Base-by-base conservation (phyloP, 1,139 yeast genomes). In the Zygoascus hellenicus region DNA sequence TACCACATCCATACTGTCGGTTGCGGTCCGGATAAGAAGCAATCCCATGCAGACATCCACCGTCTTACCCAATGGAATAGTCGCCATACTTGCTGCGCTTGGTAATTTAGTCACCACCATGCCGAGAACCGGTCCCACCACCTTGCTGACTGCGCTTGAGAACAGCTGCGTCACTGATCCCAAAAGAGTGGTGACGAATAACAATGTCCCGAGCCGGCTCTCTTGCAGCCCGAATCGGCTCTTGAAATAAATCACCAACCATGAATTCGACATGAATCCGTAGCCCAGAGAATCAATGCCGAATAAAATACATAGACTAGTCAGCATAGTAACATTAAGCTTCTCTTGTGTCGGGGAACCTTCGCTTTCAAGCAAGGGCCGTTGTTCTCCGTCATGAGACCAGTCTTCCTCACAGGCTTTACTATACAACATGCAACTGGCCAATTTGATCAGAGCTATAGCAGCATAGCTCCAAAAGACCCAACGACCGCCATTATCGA, bases 1-100 rank as follows among this genome's bases (percentile, higher is more conserved):
- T 1, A 88, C 94, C 28, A 88, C 96, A 61, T 89, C 97, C 92
- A 88, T 87, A 0, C 89, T 77, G 2, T 81, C 72, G 1, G 89
- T 73, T 1, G 78, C 66, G 47, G 77, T 75, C 49, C 83, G 73
- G 14, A 75, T 60, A 16, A 80, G 52, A 34, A 80, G 63, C 11
- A 67, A 54, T 1, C 58, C 51, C 57, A 72, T 59, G 0, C 74
- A 71, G 4, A 57, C 48, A 14, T 43, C 32, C 28, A 51, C 46
- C n/a, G 43, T 48, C 2, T 58, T 46, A 4, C 66, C 62, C 13
- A 75, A 58, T 5, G 92, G 83, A 3, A 76, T 70, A 2, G 79
- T 59, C 0, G 81, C 77, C 57, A 82, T 77, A 50, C 85, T 77
- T 0, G 80, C 51, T 0, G 87, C 88, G 2, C 94, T 81, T 0